Conservation (phyloP, 805 yeast species). For the Dipodascus geniculatus region DNA sequence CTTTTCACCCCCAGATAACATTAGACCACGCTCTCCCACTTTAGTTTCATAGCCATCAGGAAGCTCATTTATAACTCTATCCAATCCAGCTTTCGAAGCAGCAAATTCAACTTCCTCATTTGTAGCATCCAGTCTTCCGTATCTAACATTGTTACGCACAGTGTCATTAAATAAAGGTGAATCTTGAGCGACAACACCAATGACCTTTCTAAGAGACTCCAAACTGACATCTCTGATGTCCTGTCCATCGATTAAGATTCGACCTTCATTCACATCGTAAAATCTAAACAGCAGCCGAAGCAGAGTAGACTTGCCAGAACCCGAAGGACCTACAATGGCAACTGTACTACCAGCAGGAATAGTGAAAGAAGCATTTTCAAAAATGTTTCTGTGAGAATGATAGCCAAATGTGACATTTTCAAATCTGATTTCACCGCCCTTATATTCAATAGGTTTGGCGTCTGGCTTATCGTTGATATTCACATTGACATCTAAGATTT, state of each 20-base stretch:
- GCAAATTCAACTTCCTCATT: slow-evolving; percentile 59
- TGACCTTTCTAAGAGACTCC: slow-evolving; percentile 56
- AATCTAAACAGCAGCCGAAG: slow-evolving; percentile 76
- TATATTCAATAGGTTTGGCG: slow-evolving; percentile 50
- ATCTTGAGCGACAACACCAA: slow-evolving; percentile 96
- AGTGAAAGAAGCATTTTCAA: slow-evolving; percentile 66
- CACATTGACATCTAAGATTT: slow-evolving; percentile 65
- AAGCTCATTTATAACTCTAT: slow-evolving; percentile 46
- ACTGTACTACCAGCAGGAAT: slow-evolving; percentile 87
- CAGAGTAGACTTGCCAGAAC: slow-evolving; percentile 90
- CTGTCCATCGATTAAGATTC: slow-evolving; percentile 78
- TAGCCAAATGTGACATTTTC: slow-evolving; percentile 92
- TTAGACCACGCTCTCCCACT: slow-evolving; percentile 94
- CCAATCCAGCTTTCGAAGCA: slow-evolving; percentile 59
- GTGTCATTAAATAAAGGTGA: slow-evolving; percentile 92
- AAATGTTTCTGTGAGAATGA: slow-evolving; percentile 77
- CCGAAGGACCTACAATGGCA: slow-evolving; percentile 94
- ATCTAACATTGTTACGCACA: slow-evolving; percentile 74
- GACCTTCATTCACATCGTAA: slow-evolving; percentile 70
- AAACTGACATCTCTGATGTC: slow-evolving; percentile 67
- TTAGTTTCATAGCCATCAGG: slow-evolving; percentile 80
- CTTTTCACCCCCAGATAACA: slow-evolving; percentile 99
- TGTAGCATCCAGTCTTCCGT: slow-evolving; percentile 65
- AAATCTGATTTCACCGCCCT: slow-evolving; percentile 70
- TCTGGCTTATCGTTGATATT: slow-evolving; percentile 48